These are phyloP conservation scores for Neoarthrinium moseri DNA, from an alignment of 2,329 filamentous ascomycete species.

Conservation along the genomic window DNA sequence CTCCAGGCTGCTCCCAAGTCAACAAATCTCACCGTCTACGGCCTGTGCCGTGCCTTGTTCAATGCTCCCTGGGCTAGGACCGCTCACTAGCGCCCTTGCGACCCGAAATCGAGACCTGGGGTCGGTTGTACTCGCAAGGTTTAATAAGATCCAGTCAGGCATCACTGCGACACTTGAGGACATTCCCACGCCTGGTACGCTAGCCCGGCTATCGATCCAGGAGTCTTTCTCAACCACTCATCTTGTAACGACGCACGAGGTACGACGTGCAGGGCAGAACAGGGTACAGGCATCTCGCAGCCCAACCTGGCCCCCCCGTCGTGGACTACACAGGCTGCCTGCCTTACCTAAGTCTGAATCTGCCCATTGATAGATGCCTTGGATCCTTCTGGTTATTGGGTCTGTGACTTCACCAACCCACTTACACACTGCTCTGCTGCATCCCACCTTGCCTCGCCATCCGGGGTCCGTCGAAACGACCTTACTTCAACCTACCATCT, in stretches of 20 bases:
- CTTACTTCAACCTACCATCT: conserved; percentile 21
- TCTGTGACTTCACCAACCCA: conserved; percentile 12
- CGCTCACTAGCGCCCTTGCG: too few relatives aligned
- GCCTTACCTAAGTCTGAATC: conserved; percentile 11
- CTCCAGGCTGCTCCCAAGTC: too few relatives aligned
- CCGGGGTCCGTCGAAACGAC: conserved; percentile 5
- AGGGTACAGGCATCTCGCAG: conserved; percentile 24
- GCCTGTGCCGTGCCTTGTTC: background rate
- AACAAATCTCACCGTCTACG: too few relatives aligned
- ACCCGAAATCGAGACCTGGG: too few relatives aligned
- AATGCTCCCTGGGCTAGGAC: too few relatives aligned
- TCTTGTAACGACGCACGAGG: conserved; percentile 19
- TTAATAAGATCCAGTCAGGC: conserved; percentile 1
- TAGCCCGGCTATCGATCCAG: conserved; percentile 5
- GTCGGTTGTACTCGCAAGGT: background rate
- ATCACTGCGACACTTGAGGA: conserved; percentile 5
- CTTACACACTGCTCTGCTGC: conserved; percentile 13
- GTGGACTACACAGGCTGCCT: conserved; percentile 14
- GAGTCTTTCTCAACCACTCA: conserved; percentile 16
- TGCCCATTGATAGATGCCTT: conserved; percentile 15
- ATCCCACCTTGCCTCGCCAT: conserved; percentile 14
- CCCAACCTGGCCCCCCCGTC: conserved; percentile 24
- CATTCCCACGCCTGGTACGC: conserved; percentile 5
- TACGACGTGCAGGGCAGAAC: conserved; percentile 18
- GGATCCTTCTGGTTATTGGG: conserved; percentile 11